Base-by-base conservation (phyloP, 441 rosid species). In the Euphorbia schlechtendalii region DNA sequence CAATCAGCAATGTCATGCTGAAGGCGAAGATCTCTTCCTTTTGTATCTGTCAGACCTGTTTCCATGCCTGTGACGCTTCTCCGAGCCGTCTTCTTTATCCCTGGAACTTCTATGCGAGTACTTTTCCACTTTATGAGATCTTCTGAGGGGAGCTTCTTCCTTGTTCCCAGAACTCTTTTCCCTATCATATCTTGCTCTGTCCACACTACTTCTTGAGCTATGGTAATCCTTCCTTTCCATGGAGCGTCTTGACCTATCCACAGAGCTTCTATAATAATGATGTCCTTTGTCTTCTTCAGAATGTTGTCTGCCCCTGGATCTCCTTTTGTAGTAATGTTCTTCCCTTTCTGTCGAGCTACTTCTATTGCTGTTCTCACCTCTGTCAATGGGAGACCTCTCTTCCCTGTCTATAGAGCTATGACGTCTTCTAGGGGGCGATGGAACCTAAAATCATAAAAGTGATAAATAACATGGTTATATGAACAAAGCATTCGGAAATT, bases 351-450 rank as follows among this genome's bases (percentile, higher is more conserved):
- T 40, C 12, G 80, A n/a, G n/a, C n/a, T n/a, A n/a, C n/a, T n/a
- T n/a, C n/a, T n/a, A n/a, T n/a, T n/a, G n/a, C n/a, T n/a, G n/a
- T n/a, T n/a, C n/a, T n/a, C 68, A 64, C 71, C n/a, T n/a, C n/a
- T n/a, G n/a, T n/a, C n/a, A n/a, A 12, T 55, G 56, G 38, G 65
- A 46, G 69, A 65, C 8, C 63, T 65, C 58, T 70, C 74, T 73
- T 73, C 84, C 69, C 38, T 65, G 45, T 81, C 83, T 5, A 59
- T 57, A 48, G 77, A 69, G 34, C 74, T 80, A 64, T 59, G 67
- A 70, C 68, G 81, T 78, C 85, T 86, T 82, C 83, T 79, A 18
- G 96, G 98, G 9, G 92, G 96, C 59, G 96, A 86, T 13, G 98
- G 97, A 56, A 85, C 85, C 96, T 92, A 72, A 62, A 78, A 74